phyloP scores from a whole-genome alignment of 495 filamentous ascomycete genomes.

The Neurospora pannonica region DNA sequence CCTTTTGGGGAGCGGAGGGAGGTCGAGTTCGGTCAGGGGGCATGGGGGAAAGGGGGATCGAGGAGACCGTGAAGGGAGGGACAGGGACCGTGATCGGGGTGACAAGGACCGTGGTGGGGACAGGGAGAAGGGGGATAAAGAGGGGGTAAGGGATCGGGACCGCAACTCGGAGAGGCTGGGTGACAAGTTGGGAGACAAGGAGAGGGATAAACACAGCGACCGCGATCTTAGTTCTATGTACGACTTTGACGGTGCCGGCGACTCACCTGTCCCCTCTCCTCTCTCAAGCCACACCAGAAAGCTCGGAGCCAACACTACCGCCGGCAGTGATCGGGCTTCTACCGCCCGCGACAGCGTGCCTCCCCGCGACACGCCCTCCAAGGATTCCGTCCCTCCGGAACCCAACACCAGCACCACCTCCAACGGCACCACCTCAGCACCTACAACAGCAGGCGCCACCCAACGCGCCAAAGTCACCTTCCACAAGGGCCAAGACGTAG shows the following conservation, averaged over 20 bases:
- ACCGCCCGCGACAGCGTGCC: conserved; percentile 34
- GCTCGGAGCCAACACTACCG: conserved; percentile 44
- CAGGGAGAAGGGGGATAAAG: not conserved
- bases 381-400: conserved; percentile 38
- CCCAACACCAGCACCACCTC: conserved; percentile 9
- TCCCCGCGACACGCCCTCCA: conserved; percentile 36
- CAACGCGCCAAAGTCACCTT: conserved; percentile 44
- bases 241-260: conserved; percentile 60
- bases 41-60: not conserved
- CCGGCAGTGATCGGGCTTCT: conserved; percentile 28
- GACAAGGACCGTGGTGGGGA: not conserved
- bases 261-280: conserved; percentile 61
- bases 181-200: not conserved
- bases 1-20: not conserved
- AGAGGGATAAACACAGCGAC: conserved; percentile 20
- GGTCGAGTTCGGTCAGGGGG: not conserved
- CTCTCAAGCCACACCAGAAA: conserved; percentile 34
- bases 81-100: not conserved
- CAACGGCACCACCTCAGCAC: not conserved
- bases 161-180: conserved; percentile 27
- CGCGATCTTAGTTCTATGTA: conserved; percentile 46
- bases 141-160: conserved; percentile 17
- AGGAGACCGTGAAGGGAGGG: not conserved
- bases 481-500: conserved; percentile 67
- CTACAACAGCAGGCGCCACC: conserved; percentile 4